Evolutionary conservation across 306 rosid species (phyloP), one percentile per base, ranked within the genome.

Genomic region (Cucurbita argyrosperma): DNA sequence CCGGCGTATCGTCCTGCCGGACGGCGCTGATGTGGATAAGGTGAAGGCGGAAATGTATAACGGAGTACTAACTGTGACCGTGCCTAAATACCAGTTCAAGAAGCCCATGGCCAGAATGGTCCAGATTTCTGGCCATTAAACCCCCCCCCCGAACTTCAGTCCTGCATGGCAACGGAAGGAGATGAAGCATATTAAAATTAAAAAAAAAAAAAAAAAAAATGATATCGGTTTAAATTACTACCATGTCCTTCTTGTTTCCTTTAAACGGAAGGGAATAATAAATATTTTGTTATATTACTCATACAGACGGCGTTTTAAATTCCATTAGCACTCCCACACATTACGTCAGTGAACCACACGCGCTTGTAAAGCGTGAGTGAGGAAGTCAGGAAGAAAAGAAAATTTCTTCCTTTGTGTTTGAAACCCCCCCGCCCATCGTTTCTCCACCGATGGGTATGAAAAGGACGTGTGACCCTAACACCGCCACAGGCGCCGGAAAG

Each of bases 1-100:
- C 19, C 83, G 83, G 49, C 85, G 72, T 11, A 19, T 66, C 42
- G 50, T 42, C 8, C 26, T 89, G 74, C 92, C 96, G 21, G 78
- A 85, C 1, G 79, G 85, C 40, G 79, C 77, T 7, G 43, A 30
- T 5, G 63, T 35, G 1, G 77, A 82, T 15, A 73, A 74, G 8
- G 71, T 78, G 23, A 85, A 75, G 66, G 88, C 88, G n/a, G 9
- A 10, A 14, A 71, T 84, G 83, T 79, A 82, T 5, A 74, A 78
- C 56, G 88, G 77, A 5, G 64, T 87, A 7, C 90, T 89, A 4
- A 85, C 80, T 6, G 47, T 89, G 5, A 66, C 54, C 10, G 72
- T 66, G 52, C 92, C 90, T 0, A 84, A 89, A 71, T 30, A 37
- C 58, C 75, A 58, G 21, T 54, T 42, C 12, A 50, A 3, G 12